These are phyloP conservation scores for Akanthomyces muscarius DNA, from an alignment of 2,329 filamentous ascomycete genomes.

Conservation along the genomic window DNA sequence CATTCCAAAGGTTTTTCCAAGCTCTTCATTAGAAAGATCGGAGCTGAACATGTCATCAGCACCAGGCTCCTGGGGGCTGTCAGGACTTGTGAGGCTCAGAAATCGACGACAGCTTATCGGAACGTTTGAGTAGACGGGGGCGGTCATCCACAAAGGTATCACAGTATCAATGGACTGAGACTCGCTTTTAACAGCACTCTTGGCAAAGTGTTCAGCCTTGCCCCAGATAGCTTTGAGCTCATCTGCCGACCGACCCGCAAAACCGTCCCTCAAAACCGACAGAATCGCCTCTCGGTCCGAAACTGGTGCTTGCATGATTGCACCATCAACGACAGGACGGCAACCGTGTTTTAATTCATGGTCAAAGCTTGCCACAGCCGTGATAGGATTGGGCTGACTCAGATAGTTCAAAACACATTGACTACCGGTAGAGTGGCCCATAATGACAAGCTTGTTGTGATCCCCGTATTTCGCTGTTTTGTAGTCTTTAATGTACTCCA, in stretches of 20 bases:
- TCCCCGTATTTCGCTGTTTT: conserved; percentile 28
- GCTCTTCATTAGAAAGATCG: conserved; percentile 48
- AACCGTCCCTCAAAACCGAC: conserved; percentile 32
- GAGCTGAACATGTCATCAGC: conserved; percentile 65
- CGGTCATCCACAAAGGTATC: conserved; percentile 31
- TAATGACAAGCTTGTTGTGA: conserved; percentile 54
- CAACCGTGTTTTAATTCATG: conserved; percentile 28
- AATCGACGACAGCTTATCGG: conserved; percentile 28
- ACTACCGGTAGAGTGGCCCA: conserved; percentile 65
- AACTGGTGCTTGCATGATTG: conserved; percentile 60
- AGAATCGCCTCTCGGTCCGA: conserved; percentile 54
- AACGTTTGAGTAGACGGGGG: conserved; percentile 28
- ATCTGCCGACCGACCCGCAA: conserved; percentile 27
- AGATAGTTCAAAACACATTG: conserved; percentile 65
- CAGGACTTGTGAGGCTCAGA: conserved; percentile 44
- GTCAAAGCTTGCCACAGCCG: conserved; percentile 23
- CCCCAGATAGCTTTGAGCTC: conserved; percentile 32
- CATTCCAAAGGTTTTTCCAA: conserved; percentile 53
- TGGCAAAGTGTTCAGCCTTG: conserved; percentile 35
- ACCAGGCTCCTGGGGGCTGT: conserved; percentile 45
- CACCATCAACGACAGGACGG: conserved; percentile 50
- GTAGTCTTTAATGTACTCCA: conserved; percentile 30
- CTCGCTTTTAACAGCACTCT: conserved; percentile 22
- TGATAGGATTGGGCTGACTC: conserved; percentile 36
- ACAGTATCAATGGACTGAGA: conserved; percentile 27